Base-by-base conservation (phyloP, 495 filamentous ascomycete species). In the Niebla homalea region DNA sequence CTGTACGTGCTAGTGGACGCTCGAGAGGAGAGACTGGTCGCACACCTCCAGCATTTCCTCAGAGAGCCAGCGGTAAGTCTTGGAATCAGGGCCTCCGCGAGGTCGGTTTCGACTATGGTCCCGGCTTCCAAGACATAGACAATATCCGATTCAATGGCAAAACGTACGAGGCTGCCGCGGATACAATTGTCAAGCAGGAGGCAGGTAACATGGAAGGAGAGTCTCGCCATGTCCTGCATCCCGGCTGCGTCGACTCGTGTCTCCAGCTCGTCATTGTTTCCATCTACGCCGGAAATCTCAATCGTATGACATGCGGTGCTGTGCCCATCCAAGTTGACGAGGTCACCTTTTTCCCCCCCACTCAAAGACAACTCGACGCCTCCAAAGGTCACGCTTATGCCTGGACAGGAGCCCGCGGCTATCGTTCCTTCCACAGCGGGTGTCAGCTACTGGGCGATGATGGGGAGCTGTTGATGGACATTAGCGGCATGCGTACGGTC, bases 31-130 rank as follows among this genome's bases (percentile, higher is more conserved):
- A 53, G 25, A 45, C 36, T 14, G 45, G 29, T 36, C 35, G 21
- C 7, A 41, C 39, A 35, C 46, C 47, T 19, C 51, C 51, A 11
- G 37, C 55, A 15, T 35, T 61, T 23, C 40, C 58, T 8, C 57
- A 59, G 37, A 48, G 57, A 6, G 54, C 48, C 8, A 43, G 35
- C 4, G 59, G 57, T 8, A 60, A 54, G 44, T 26, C 52, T 0
- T 70, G 67, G 67, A 57, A 69, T 51, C 45, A 65, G 4, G 55
- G 62, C 12, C 50, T 69, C 10, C 52, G 48, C 4, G 21, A 51
- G 1, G 62, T 70, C 15, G 69, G 67, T 0, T 65, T 72, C 41
- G 50, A 64, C 16, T 72, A 70, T 46, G 64, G 66, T 2, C 56
- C 58, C 5, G 52, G 59, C 1, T 70, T 72, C 48, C 56, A 62